Evolutionary conservation across 169 alveolate genomes (phyloP).

Genomic region (Plasmodium fragile): DNA sequence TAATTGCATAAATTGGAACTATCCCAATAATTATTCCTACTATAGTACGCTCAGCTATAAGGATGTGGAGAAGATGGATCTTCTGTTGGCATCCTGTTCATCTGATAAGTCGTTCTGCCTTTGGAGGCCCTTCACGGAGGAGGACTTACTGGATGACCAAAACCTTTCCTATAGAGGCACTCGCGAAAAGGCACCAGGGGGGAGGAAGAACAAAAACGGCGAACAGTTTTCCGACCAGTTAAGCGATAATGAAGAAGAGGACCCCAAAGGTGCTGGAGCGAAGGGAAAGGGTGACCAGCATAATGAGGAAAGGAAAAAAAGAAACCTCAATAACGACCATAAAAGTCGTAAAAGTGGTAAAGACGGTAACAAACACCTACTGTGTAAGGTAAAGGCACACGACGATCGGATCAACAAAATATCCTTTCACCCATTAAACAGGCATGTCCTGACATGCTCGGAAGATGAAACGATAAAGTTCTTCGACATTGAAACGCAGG

Average conservation of each 20-base stretch:
- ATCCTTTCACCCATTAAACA: constrained; percentile 82
- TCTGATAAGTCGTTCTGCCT: constrained; percentile 82
- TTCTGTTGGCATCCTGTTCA: constrained; percentile 82
- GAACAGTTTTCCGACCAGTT: neutral
- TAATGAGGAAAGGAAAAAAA: neutral
- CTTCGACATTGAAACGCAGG: constrained; percentile 79
- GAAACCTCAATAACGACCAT: neutral
- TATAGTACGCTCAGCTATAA: constrained; percentile 65
- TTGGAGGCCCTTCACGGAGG: constrained; percentile 82
- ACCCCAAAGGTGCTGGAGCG: neutral
- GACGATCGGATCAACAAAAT: constrained; percentile 83
- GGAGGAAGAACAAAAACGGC: neutral
- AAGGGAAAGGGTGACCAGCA: neutral
- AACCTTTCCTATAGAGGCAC: neutral
- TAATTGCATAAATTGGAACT: constrained; percentile 86
- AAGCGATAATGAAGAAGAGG: neutral
- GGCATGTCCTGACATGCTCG: constrained; percentile 78
- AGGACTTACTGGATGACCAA: constrained; percentile 4
- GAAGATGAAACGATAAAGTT: constrained; percentile 85
- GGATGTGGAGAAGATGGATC: constrained; percentile 64
- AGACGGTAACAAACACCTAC: constrained; percentile 16
- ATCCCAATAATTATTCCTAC: constrained; percentile 76
- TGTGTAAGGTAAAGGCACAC: constrained; percentile 79
- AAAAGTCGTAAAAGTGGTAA: neutral
- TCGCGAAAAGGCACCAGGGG: neutral